Conservation (phyloP, 2,329 filamentous ascomycete genomes). For the Chrysoporthe cubensis region DNA sequence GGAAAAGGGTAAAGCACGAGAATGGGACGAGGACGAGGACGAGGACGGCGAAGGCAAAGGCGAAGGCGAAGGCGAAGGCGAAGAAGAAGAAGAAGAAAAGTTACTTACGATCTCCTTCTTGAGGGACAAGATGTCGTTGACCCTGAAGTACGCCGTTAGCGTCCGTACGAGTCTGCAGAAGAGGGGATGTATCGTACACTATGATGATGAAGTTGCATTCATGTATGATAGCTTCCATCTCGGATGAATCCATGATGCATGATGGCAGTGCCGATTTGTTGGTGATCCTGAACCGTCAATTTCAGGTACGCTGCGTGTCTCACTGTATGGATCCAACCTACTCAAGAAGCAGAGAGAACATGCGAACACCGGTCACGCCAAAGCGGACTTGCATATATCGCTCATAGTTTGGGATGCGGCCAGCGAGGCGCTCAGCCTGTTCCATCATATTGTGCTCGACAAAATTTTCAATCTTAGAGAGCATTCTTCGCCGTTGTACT, state of each 20-base stretch:
- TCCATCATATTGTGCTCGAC: constrained; percentile 29
- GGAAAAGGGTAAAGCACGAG: background rate
- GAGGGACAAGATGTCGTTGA: constrained; percentile 33
- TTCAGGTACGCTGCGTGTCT: background rate
- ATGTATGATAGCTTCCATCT: constrained; percentile 28
- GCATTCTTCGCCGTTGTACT: constrained; percentile 29
- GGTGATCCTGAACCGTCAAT: constrained; percentile 23
- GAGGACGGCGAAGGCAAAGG: background rate
- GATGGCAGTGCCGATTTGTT: constrained; percentile 24
- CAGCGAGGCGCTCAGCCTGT: constrained; percentile 30
- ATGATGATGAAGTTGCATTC: constrained; percentile 32
- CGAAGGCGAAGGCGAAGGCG: too few species aligned
- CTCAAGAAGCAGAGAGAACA: constrained; percentile 31
- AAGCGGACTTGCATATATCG: constrained; percentile 30
- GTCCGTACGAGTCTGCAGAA: rapidly evolving
- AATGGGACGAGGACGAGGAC: too few species aligned
- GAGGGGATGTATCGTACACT: constrained; percentile 22
- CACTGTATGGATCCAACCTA: constrained; percentile 9
- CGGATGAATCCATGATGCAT: constrained; percentile 30
- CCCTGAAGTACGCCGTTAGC: constrained; percentile 17
- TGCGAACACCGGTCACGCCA: constrained; percentile 31
- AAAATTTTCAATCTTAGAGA: constrained; percentile 29
- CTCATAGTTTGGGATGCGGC: constrained; percentile 28
- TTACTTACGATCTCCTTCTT: constrained; percentile 33
- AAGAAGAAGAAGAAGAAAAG: too few species aligned